Base-by-base conservation (phyloP, 169 alveolate genomes). In the Eimeria falciformis region DNA sequence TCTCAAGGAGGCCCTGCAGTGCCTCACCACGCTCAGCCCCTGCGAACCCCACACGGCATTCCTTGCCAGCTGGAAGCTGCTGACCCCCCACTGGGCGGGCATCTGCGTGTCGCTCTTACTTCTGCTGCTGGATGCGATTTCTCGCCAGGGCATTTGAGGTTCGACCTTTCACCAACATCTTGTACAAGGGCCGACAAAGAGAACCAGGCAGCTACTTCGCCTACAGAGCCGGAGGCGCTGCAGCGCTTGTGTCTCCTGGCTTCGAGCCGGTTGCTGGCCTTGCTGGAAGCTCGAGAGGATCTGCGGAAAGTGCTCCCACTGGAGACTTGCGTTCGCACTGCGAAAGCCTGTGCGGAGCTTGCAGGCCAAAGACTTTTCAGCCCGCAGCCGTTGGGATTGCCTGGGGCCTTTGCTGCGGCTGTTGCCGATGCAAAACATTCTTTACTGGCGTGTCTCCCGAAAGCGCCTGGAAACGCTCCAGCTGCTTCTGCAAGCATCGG, bases 321-420 rank as follows among this genome's bases (percentile, higher is more conserved):
- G 47, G 27, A 12, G 25, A 29, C 50, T 23, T 77, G 69, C 45
- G 86, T 77, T 11, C 65, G n/a, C 0, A 77, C 86, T 21, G 86
- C 86, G 9, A 46, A 77, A 1, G 86, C 86, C 47, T 77, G 86
- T 47, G 68, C 21, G 21, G 46, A 23, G 43, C 86, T 77, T 4
- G 47, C 68, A 23, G 25, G 27, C 5, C 86, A 77, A 25, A 77
- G 83, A 58, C 18, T 50, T 21, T 21, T 12, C 23, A 50, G 62
- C 62, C 23, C 11, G 62, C 11, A 12, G 11, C 11, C 62, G 18
- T 12, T 50, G 81, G 55, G 3, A 3, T 0, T 58, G 37, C 83
- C 83, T 17, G 83, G 43, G 62, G 14, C 46, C 18, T 73, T 73
- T 62, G 73, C 73, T 2, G 73, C 27, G 37, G 83, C 83, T 40